Evolutionary conservation across 2,329 filamentous ascomycete genomes (phyloP).

Genomic region (Arthrinium phaeospermum): DNA sequence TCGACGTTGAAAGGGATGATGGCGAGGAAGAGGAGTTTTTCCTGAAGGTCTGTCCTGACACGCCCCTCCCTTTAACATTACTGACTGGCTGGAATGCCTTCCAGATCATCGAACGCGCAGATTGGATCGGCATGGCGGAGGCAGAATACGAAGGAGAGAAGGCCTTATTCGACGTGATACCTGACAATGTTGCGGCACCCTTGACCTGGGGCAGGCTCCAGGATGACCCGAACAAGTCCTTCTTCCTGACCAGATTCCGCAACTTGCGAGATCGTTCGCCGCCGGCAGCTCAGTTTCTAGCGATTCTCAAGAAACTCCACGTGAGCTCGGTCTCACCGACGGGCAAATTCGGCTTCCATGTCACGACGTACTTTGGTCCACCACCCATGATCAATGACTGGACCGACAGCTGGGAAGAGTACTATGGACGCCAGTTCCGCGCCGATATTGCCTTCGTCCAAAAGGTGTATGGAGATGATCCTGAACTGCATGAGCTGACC

Average conservation of each 20-base stretch:
- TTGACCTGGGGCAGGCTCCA: slow-evolving; percentile 30
- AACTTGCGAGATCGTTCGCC: background rate
- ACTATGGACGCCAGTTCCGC: slow-evolving; percentile 28
- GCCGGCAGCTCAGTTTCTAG: slow-evolving; percentile 9
- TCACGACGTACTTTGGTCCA: slow-evolving; percentile 33
- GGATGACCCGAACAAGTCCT: slow-evolving; percentile 19
- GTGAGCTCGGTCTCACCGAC: slow-evolving; percentile 30
- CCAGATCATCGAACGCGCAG: slow-evolving; percentile 29
- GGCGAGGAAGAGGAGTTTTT: background rate
- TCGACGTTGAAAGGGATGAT: background rate
- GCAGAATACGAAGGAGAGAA: slow-evolving; percentile 33
- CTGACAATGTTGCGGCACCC: slow-evolving; percentile 28
- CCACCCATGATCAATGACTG: slow-evolving; percentile 32
- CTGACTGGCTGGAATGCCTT: background rate
- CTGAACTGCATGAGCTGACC: background rate
- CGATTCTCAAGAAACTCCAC: slow-evolving; percentile 29
- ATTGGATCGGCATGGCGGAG: slow-evolving; percentile 29
- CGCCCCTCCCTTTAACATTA: background rate
- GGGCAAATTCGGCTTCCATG: slow-evolving; percentile 36
- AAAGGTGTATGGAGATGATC: slow-evolving; percentile 11
- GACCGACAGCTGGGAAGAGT: slow-evolving; percentile 37
- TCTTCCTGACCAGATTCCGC: background rate
- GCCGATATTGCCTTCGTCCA: slow-evolving; percentile 24
- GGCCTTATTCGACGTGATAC: slow-evolving; percentile 29
- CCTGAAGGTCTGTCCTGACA: background rate